Base-by-base conservation (phyloP, 1,284 basidiomycete species). In the Malassezia vespertilionis region DNA sequence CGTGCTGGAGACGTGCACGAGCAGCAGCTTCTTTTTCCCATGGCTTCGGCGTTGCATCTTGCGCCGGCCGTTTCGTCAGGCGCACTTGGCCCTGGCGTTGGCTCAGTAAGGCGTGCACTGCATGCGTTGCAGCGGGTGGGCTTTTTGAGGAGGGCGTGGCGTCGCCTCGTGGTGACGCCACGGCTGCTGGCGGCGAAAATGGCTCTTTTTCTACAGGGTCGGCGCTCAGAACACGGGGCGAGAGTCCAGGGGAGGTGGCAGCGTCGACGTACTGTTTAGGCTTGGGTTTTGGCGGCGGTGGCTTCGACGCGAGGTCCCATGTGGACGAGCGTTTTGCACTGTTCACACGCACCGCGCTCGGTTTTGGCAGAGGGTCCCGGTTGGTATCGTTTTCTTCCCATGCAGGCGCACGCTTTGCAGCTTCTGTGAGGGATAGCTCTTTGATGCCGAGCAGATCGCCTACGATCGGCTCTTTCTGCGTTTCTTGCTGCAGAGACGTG, bases 221-320 rank as follows among this genome's bases (percentile, higher is more conserved):
- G n/a, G n/a, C n/a, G n/a, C n/a, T n/a, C n/a, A n/a, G n/a, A n/a
- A n/a, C n/a, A n/a, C n/a, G n/a, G n/a, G n/a, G n/a, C n/a, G n/a
- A n/a, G 10, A 43, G 26, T 1, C 34, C 40, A 2, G 47, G 48
- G 18, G 48, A 51, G 9, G 48, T 51, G 7, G 37, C 18, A 4
- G 32, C 42, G 35, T 51, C 42, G 18, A 51, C 48, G 15, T 44
- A 51, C 28, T 27, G 18, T n/a, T 40, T 40, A 1, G 26, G 20
- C 35, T n/a, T 24, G 6, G 40, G 27, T 12, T 15, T 11, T 10
- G 31, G 28, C 23, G 18, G 15, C 18, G 24, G 37, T 26, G 37
- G 23, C 9, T 27, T 39, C 4, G 20, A 11, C 14, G 48, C 14
- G 4, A 22, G 24, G 22, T 51, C 48, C 48, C 48, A 51, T 1